Evolutionary conservation across 108 stramenopile species (phyloP).

Genomic region (Aurantiochytrium sp.): DNA sequence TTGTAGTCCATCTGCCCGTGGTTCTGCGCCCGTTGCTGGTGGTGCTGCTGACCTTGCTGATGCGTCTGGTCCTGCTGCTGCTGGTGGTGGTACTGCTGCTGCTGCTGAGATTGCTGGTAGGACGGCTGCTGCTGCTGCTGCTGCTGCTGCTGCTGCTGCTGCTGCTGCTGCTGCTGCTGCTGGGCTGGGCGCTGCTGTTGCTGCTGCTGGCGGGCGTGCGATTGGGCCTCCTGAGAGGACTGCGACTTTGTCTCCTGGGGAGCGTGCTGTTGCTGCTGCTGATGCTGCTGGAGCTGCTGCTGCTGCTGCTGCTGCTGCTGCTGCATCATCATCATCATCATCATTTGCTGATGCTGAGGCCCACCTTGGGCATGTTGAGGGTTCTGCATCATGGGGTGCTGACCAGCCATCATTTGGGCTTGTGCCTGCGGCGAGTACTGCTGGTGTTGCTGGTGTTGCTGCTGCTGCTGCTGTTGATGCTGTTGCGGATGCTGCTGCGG

Average conservation of each 20-base stretch:
- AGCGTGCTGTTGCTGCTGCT: neutral
- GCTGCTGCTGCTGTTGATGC: neutral
- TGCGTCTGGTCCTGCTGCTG: neutral
- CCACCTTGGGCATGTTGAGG: neutral
- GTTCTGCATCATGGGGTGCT: neutral
- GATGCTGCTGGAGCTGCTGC: neutral
- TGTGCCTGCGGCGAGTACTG: neutral
- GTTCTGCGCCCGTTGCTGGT: neutral
- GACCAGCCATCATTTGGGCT: neutral
- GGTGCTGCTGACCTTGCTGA: neutral
- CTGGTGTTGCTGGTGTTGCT: neutral
- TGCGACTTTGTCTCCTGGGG: neutral
- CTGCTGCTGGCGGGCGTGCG: neutral
- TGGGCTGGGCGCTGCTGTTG: neutral
- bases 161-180: neutral
- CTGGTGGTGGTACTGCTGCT: neutral
- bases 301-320: constrained; percentile 4
- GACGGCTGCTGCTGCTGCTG: neutral
- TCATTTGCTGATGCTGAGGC: neutral
- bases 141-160: neutral
- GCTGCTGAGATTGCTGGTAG: neutral
- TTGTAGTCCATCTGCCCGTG: no score
- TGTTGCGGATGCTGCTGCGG: neutral
- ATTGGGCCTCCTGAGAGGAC: neutral
- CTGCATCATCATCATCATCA: constrained; percentile 20